These are phyloP conservation scores for Ilyonectria mors-panacis DNA, from an alignment of 2,329 filamentous ascomycete genomes.

Conservation along the genomic window DNA sequence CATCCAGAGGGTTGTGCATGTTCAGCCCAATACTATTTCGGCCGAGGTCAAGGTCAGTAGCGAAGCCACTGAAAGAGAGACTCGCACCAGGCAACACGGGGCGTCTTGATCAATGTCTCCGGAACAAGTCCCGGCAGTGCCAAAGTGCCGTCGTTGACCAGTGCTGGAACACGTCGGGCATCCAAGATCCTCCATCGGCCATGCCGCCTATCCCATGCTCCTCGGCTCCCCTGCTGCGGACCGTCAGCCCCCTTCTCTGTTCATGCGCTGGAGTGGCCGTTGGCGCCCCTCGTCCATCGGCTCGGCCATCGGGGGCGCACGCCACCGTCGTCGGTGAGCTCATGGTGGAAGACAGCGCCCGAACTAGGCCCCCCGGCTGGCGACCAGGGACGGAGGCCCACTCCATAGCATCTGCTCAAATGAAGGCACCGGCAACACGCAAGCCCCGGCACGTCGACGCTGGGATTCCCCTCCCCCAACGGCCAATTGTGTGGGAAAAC, in stretches of 20 bases:
- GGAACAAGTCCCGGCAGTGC: background rate
- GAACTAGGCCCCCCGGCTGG: background rate
- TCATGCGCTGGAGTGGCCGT: background rate
- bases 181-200: slow-evolving; percentile 9
- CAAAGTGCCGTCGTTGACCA: background rate
- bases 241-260: slow-evolving; percentile 20
- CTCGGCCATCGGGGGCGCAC: slow-evolving; percentile 11
- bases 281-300: slow-evolving; percentile 19
- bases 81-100: background rate
- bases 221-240: background rate
- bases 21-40: background rate
- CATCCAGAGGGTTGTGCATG: slow-evolving; percentile 7
- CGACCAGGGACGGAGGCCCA: slow-evolving; percentile 17
- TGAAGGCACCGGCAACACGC: slow-evolving; percentile 25
- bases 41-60: background rate
- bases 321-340: slow-evolving; percentile 30
- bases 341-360: slow-evolving; percentile 9
- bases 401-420: slow-evolving; percentile 11
- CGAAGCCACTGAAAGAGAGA: background rate
- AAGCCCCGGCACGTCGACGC: slow-evolving; percentile 12
- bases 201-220: slow-evolving; percentile 2
- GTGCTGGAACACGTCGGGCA: background rate
- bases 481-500: background rate
- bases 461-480: slow-evolving; percentile 6
- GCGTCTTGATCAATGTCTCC: background rate